A percentile compares a stretch with the other conserved stretches of the same genome.
Evolutionary conservation across 1,284 basidiomycete genomes (phyloP).

Genomic region (Somion occarium): DNA sequence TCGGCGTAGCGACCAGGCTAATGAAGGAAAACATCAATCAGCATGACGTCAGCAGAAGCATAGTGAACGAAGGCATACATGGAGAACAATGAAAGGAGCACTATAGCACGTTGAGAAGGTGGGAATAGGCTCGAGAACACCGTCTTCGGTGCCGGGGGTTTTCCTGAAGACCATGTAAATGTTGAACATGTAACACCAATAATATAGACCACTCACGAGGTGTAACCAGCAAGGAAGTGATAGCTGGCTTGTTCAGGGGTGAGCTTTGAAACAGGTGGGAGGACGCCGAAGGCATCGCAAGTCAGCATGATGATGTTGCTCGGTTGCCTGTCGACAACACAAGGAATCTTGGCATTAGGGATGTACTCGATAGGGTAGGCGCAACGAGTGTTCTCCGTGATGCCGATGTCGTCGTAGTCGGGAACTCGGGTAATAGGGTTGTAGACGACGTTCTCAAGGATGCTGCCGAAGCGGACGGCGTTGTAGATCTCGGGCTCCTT

Average conservation of each 20-base stretch:
- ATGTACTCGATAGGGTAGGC: constrained; percentile 98
- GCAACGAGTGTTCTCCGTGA: constrained; percentile 99
- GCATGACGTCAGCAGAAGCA: constrained; percentile 4
- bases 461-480: constrained; percentile 93
- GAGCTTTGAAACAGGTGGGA: constrained; percentile 93
- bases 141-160: constrained; percentile 97
- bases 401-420: constrained; percentile 95
- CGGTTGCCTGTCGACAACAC: constrained; percentile 80
- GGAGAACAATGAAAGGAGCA: constrained; percentile 98
- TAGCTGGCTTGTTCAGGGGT: constrained; percentile 95
- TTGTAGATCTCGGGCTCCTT: constrained; percentile 98
- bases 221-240: constrained; percentile 96
- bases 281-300: constrained; percentile 97
- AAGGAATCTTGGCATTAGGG: constrained; percentile 92
- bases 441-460: constrained; percentile 99
- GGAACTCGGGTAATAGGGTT: constrained; percentile 83
- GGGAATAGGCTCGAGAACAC: constrained; percentile 95
- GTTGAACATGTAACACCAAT: background rate
- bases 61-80: constrained; percentile 42
- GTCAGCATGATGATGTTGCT: constrained; percentile 98
- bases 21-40: constrained; percentile 32
- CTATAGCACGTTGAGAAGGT: constrained; percentile 99
- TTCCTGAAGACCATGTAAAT: constrained; percentile 40
- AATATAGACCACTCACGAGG: constrained; percentile 53
- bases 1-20: constrained; percentile 92